These are phyloP conservation scores for Quercus phellos DNA, from an alignment of 331 rosid species.

Conservation along the genomic window DNA sequence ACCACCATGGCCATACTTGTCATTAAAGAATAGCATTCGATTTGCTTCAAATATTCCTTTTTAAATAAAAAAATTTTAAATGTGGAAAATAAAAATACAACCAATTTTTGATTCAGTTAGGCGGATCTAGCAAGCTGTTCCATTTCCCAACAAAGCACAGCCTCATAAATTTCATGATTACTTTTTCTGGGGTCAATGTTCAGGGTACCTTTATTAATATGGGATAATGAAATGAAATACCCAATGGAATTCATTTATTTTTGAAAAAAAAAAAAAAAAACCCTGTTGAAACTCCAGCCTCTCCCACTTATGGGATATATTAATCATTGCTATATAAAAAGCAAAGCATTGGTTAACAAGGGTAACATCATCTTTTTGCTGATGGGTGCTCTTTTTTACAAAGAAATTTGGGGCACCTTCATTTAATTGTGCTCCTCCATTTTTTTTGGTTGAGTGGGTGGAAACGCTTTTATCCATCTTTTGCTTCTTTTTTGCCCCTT, in stretches of 20 bases:
- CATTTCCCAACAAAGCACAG: slow-evolving; percentile 21
- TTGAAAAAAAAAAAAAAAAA: too few species aligned
- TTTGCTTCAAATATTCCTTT: slow-evolving; percentile 24
- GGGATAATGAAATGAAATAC: background rate
- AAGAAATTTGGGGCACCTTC: background rate
- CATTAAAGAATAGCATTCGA: slow-evolving; percentile 1
- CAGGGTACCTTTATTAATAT: background rate
- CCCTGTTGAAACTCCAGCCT: too few species aligned
- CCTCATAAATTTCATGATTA: background rate
- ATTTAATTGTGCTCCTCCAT: slow-evolving; percentile 9
- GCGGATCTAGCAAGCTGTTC: slow-evolving; percentile 10
- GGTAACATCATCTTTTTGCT: background rate
- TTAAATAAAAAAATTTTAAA: background rate
- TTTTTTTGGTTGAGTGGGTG: slow-evolving; percentile 30
- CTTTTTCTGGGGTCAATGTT: background rate
- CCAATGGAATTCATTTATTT: too few species aligned
- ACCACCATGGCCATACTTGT: slow-evolving; percentile 37
- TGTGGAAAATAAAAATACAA: slow-evolving; percentile 4
- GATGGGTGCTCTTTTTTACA: background rate
- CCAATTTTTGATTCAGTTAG: slow-evolving; percentile 7
- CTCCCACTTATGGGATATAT: too few species aligned
- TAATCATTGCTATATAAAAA: background rate
- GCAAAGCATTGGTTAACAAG: background rate
- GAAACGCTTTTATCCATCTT: slow-evolving; percentile 25
- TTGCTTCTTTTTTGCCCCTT: slow-evolving; percentile 38